These are phyloP conservation scores for Lactarius pseudohatsudake DNA, from an alignment of 768 basidiomycete genomes.

Conservation along the genomic window DNA sequence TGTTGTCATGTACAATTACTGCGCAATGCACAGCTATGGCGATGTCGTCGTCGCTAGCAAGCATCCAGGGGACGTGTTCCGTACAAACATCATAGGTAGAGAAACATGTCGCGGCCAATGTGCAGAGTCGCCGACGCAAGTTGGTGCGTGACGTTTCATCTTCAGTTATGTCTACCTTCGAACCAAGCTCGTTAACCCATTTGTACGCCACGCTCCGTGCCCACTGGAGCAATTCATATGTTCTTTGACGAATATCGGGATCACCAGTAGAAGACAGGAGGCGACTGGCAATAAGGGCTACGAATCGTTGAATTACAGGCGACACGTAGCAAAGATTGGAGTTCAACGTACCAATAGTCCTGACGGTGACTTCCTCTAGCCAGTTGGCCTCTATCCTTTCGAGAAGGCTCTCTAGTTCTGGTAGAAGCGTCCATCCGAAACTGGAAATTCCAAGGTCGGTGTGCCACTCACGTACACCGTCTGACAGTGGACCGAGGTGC, in stretches of 20 bases:
- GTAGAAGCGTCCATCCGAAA: slow-evolving; percentile 41
- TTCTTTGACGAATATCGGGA: not conserved
- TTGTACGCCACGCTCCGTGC: not conserved
- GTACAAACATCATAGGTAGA: slow-evolving; percentile 4
- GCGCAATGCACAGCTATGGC: slow-evolving; percentile 13
- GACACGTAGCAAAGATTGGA: too few species aligned
- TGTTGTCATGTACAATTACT: slow-evolving; percentile 2
- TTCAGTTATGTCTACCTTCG: not conserved
- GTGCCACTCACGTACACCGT: slow-evolving; percentile 40
- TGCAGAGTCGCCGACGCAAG: slow-evolving; percentile 1
- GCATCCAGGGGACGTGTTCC: not conserved
- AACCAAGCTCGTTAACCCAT: slow-evolving; percentile 5
- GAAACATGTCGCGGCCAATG: slow-evolving; percentile 14
- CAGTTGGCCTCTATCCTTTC: slow-evolving; percentile 42
- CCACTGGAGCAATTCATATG: not conserved
- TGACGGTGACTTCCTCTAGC: slow-evolving; percentile 30
- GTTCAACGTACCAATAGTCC: not conserved
- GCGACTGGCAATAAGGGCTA: slow-evolving; percentile 8
- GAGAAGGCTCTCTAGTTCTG: slow-evolving; percentile 39
- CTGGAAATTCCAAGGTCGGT: slow-evolving; percentile 34
- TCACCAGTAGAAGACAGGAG: not conserved
- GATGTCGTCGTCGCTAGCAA: not conserved
- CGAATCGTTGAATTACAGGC: not conserved
- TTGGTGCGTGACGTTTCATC: not conserved
- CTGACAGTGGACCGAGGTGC: slow-evolving; percentile 39